These are phyloP conservation scores for Acer campestre DNA, from an alignment of 345 rosid genomes.

Conservation along the genomic window DNA sequence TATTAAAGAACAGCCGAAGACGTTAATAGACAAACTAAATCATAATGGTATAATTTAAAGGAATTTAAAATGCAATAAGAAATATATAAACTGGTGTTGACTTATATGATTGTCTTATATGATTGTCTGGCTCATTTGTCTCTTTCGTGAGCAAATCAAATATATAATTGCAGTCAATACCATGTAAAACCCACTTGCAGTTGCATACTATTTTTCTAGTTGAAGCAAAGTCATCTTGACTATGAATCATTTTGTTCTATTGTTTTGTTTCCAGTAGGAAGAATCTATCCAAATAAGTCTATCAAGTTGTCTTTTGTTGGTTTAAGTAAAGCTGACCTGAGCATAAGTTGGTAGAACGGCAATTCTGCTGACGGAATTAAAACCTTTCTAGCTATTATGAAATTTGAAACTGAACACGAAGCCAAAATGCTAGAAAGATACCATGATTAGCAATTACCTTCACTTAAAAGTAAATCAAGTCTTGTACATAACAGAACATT, in stretches of 20 bases:
- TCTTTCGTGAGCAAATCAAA: background rate
- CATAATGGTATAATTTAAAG: background rate
- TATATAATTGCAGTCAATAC: background rate
- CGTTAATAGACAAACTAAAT: background rate
- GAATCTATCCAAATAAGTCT: slow-evolving; percentile 1
- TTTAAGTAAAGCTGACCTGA: background rate
- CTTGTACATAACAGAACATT: background rate
- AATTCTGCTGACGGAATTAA: background rate
- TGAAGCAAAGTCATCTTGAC: background rate
- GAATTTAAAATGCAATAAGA: background rate
- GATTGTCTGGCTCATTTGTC: slow-evolving; percentile 6
- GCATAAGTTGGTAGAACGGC: background rate
- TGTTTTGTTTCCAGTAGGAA: background rate
- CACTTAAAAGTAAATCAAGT: background rate
- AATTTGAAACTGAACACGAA: background rate
- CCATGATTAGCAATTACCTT: background rate
- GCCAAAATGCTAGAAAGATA: background rate
- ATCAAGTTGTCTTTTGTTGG: background rate
- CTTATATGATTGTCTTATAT: background rate
- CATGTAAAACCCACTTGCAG: background rate
- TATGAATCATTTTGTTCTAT: background rate
- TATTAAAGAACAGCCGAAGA: background rate
- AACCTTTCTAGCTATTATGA: background rate
- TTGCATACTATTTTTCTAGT: background rate
- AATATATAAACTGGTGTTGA: background rate